Evolutionary conservation across 2,329 filamentous ascomycete genomes (phyloP), one percentile per base, ranked within the genome.

Genomic region (Pseudocercospora vitis): DNA sequence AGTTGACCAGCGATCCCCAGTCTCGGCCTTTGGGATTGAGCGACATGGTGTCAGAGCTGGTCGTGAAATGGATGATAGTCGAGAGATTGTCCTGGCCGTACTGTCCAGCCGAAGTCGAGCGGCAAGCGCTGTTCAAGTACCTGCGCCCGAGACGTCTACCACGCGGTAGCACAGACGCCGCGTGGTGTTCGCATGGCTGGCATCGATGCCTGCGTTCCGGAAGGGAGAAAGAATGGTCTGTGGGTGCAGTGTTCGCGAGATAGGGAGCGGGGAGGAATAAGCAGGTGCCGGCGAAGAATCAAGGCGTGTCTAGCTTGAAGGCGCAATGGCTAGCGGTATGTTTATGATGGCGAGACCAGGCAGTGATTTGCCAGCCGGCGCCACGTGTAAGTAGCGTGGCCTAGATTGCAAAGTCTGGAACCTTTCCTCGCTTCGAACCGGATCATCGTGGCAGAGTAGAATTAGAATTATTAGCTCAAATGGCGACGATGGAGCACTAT

Each of bases 31-130:
- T 45, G 3, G 60, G 62, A 50, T 64, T 58, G 44, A 64, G 56
- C 39, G 48, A 46, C 60, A 63, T 62, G 1, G 59, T 85, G 82
- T 14, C n/a, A 21, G 7, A 7, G 24, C 12, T 24, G n/a, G n/a
- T n/a, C n/a, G n/a, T n/a, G n/a, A n/a, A n/a, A n/a, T n/a, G n/a
- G n/a, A n/a, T n/a, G n/a, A n/a, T n/a, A n/a, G n/a, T n/a, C n/a
- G n/a, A n/a, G n/a, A n/a, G n/a, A n/a, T n/a, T n/a, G n/a, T n/a
- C n/a, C n/a, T n/a, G n/a, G n/a, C n/a, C n/a, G n/a, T n/a, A n/a
- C n/a, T n/a, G n/a, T n/a, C n/a, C 18, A 7, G 11, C 6, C 7
- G 18, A 37, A 21, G 14, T 33, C 23, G 14, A 7, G 31, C 14
- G 19, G 11, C 7, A 46, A 26, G 31, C 14, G n/a, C 6, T 14